Percentiles rank a stretch among this genome's conserved stretches.
These are phyloP conservation scores for Polytolypa hystricis DNA, from an alignment of 2,329 filamentous ascomycete species.

Conservation along the genomic window DNA sequence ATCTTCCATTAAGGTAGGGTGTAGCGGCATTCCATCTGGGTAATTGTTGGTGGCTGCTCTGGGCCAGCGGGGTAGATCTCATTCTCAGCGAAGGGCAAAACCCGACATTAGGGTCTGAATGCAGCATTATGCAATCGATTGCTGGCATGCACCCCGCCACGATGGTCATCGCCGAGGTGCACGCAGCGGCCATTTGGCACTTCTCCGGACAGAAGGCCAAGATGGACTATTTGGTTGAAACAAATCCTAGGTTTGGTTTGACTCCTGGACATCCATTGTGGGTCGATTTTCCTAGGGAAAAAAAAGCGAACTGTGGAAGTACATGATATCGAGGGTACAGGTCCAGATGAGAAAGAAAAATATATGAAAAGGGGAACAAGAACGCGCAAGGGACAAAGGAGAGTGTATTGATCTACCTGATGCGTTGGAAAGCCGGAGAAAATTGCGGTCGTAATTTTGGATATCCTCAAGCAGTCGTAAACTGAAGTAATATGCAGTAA, in stretches of 20 bases:
- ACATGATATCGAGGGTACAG: conserved; percentile 14
- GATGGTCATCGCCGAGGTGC: conserved; percentile 22
- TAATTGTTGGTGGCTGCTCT: too few relatives aligned
- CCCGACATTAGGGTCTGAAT: conserved; percentile 12
- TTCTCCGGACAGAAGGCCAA: conserved; percentile 4
- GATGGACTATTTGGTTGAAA: conserved; percentile 4
- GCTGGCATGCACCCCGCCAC: conserved; percentile 18
- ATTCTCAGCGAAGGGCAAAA: background rate
- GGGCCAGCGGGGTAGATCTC: too few relatives aligned
- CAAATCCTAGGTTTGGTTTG: conserved; percentile 8
- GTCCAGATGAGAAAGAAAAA: conserved; percentile 12
- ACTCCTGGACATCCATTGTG: conserved; percentile 1
- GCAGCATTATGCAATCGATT: conserved; percentile 31
- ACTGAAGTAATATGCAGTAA: conserved; percentile 17
- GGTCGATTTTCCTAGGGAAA: background rate
- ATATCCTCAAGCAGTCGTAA: conserved; percentile 6
- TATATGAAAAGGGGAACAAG: conserved; percentile 14
- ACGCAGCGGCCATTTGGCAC: conserved; percentile 8
- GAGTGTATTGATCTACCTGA: conserved; percentile 33
- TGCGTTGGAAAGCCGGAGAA: conserved; percentile 18
- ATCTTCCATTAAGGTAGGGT: too few relatives aligned
- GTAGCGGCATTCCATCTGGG: too few relatives aligned
- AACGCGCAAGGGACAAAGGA: conserved; percentile 20
- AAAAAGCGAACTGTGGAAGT: conserved; percentile 8
- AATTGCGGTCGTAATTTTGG: too few relatives aligned